Conservation (phyloP, 1,284 basidiomycete genomes). For the Melampsora medusae region DNA sequence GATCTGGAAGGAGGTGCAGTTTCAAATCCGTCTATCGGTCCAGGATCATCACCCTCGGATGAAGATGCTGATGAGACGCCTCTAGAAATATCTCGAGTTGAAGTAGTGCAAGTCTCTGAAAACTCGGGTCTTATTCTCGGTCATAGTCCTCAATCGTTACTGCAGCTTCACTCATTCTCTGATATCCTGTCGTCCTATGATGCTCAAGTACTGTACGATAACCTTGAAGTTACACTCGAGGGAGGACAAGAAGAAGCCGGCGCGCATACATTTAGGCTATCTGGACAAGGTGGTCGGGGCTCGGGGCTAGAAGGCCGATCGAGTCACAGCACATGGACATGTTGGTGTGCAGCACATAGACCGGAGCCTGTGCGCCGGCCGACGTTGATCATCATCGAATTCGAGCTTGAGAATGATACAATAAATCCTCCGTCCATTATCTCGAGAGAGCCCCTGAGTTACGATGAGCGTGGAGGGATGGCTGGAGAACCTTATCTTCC, state of each 20-base stretch:
- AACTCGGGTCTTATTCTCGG: conserved; percentile 71
- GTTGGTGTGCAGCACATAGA: conserved; percentile 78
- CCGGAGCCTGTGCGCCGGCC: conserved; percentile 55
- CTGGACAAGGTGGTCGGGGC: conserved; percentile 48
- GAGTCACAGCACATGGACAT: conserved; percentile 71
- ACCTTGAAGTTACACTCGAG: conserved; percentile 61
- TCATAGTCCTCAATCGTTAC: conserved; percentile 72
- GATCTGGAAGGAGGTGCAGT: background rate
- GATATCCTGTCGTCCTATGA: conserved; percentile 70
- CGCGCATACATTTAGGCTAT: conserved; percentile 49
- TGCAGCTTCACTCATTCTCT: conserved; percentile 73
- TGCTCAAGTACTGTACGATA: conserved; percentile 72
- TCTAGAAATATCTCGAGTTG: conserved; percentile 25
- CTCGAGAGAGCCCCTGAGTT: conserved; percentile 23
- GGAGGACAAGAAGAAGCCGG: conserved; percentile 15
- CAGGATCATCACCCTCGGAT: conserved; percentile 28
- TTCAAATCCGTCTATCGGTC: background rate
- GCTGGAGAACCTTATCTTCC: conserved; percentile 46
- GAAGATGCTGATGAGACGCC: background rate
- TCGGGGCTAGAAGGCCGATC: conserved; percentile 50
- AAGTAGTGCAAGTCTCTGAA: conserved; percentile 52
- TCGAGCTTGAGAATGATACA: conserved; percentile 72
- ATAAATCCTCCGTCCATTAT: conserved; percentile 70
- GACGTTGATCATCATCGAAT: conserved; percentile 69
- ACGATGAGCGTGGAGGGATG: conserved; percentile 41